Percentiles rank a stretch among this genome's conserved stretches.
Evolutionary conservation across 306 rosid genomes (phyloP).

Genomic region (Senna tora): DNA sequence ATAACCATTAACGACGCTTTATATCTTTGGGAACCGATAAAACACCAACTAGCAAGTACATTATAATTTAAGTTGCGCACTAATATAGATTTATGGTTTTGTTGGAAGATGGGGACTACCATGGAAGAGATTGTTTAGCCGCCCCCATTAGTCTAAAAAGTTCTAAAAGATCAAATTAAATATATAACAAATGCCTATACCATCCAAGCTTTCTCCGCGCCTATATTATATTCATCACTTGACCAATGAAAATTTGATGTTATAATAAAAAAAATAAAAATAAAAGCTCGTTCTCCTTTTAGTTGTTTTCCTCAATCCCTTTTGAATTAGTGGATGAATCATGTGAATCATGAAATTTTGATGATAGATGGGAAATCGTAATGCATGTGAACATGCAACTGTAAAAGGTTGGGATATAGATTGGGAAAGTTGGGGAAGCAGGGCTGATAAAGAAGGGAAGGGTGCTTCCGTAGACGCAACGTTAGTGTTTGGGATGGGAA

Average conservation of each 20-base stretch:
- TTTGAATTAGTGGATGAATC: background rate
- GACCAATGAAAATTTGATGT: background rate
- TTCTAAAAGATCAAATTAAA: background rate
- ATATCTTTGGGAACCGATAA: background rate
- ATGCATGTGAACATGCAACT: background rate
- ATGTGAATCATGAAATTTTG: background rate
- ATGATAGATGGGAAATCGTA: background rate
- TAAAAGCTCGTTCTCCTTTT: background rate
- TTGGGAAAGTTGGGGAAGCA: background rate
- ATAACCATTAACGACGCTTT: background rate
- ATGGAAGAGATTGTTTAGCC: background rate
- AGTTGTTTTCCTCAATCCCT: background rate
- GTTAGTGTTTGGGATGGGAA: background rate
- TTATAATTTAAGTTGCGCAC: background rate
- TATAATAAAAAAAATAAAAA: no score
- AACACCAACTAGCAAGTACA: background rate
- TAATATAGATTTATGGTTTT: background rate
- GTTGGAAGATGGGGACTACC: background rate
- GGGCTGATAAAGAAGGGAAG: background rate
- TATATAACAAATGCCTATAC: background rate
- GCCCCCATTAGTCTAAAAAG: background rate
- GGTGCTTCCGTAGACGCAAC: conserved; percentile 2
- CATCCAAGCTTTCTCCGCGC: background rate
- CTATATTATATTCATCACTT: background rate
- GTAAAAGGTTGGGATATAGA: background rate